Evolutionary conservation across 768 basidiomycete species (phyloP), one percentile per base, ranked within the genome.

Genomic region (Termitomyces sp.): DNA sequence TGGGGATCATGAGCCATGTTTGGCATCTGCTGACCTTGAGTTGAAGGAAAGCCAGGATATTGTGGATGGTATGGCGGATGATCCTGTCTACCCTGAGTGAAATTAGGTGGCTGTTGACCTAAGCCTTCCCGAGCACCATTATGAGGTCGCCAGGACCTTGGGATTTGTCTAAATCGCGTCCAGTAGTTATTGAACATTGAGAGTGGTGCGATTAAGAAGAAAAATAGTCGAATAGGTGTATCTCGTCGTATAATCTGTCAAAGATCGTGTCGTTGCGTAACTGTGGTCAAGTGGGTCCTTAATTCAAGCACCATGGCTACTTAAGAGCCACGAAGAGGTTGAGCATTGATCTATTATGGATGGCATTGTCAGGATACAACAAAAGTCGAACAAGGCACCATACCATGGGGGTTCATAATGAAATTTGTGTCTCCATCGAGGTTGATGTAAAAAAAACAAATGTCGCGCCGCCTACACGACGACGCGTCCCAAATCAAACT

Each of bases 401-500:
- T 47, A 58, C 57, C 58, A 54, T 59, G 40, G 45, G 15, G 35
- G 47, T 50, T n/a, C 43, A 52, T 61, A 32, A 17, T 19, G 35
- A 44, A 26, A 32, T 37, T 28, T 35, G 35, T 22, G 35, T 46
- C 37, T 24, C 41, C 40, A 59, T 57, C 55, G 51, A 53, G 9
- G 55, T 54, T 49, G 38, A 54, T 47, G 51, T 51, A 45, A 58
- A 46, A 34, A n/a, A 56, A 61, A 58, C 54, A 59, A 57, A 32
- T 49, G 40, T 34, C 28, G 41, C 19, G 60, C 55, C 12, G 34
- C 21, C 38, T 1, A 56, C 57, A 55, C 60, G 60, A 60, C 60
- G 60, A 56, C 56, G 57, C 60, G 56, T 58, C 55, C 54, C 60
- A 61, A 61, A 38, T 48, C 34, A 15, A 11, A 21, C 32, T 47